Evolutionary conservation across 1,284 basidiomycete genomes (phyloP).

Genomic region (Tetrapyrgos nigripes): DNA sequence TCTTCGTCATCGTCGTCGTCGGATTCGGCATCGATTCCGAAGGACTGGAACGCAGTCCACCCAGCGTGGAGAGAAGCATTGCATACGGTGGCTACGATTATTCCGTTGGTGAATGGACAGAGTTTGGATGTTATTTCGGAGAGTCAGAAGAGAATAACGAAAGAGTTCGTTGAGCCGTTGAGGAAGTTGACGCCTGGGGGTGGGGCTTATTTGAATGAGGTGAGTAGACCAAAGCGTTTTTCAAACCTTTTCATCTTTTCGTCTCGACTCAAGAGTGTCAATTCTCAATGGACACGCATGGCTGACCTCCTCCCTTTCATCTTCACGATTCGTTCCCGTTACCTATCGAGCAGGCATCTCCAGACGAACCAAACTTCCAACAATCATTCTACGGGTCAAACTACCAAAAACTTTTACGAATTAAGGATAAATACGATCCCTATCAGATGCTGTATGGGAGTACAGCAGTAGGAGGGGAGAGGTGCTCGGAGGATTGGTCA

Average conservation of each 20-base stretch:
- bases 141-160: constrained; percentile 11
- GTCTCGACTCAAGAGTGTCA: too few relatives aligned
- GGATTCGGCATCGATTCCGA: constrained; percentile 7
- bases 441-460: constrained; percentile 27
- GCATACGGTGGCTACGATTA: not conserved
- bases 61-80: constrained; percentile 23
- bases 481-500: constrained; percentile 19
- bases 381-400: constrained; percentile 27
- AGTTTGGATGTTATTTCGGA: not conserved
- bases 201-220: constrained; percentile 27
- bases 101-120: not conserved
- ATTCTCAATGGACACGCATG: too few relatives aligned
- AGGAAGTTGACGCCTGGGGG: constrained; percentile 14
- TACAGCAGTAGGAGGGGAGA: constrained; percentile 28
- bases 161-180: constrained; percentile 9
- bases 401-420: constrained; percentile 22
- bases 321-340: not conserved
- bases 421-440: constrained; percentile 31
- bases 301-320: too few relatives aligned
- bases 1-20: constrained; percentile 7
- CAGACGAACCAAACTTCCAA: constrained; percentile 26
- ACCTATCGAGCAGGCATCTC: constrained; percentile 18
- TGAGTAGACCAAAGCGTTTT: not conserved
- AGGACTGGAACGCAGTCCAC: constrained; percentile 18
- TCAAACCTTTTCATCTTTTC: not conserved